Base-by-base conservation (phyloP, 2,329 filamentous ascomycete genomes). In the Aspergillus quadrilineatus region DNA sequence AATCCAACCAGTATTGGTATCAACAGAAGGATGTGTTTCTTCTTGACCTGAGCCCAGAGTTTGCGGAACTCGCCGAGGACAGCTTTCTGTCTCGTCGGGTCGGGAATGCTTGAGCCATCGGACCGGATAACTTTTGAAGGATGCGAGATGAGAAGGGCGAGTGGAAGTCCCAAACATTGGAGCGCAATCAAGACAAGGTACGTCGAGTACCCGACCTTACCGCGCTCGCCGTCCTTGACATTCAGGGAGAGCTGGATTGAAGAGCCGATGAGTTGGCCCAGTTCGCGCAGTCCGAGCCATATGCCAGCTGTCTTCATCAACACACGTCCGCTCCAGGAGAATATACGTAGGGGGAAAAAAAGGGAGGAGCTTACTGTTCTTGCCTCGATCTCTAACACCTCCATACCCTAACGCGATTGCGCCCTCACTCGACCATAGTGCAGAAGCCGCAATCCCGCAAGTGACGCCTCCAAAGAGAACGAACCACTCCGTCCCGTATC, bases 221-320 rank as follows among this genome's bases (percentile, higher is more conserved):
- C 22, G 22, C 22, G 22, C 30, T 39, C 53, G 41, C 53, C 53
- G n/a, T 55, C 39, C 6, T 45, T 29, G 5, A 55, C 53, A 30
- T 55, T 55, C 15, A 55, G 26, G 2, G 53, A 55, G 9, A 50
- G 53, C 10, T 55, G 53, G 29, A 55, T 55, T 9, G 53, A 55
- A 4, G 53, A 36, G 30, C 53, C 53, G 53, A 55, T 55, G 4
- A 55, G 46, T 30, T 55, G 53, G n/a, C 53, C 53, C 2, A 55
- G 53, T 30, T 55, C 53, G 17, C 53, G 46, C 10, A 55, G 53
- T 6, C 53, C 53, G n/a, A 55, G 53, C 53, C 53, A 55, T 39
- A 55, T 55, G 12, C 53, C 53, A 39, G 53, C 53, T 55, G 39
- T n/a, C 4, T 12, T 6, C 3, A 46, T 55, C 29, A 55, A 30